These are phyloP conservation scores for Neonectria coccinea DNA, from an alignment of 2,329 filamentous ascomycete genomes.

Conservation along the genomic window DNA sequence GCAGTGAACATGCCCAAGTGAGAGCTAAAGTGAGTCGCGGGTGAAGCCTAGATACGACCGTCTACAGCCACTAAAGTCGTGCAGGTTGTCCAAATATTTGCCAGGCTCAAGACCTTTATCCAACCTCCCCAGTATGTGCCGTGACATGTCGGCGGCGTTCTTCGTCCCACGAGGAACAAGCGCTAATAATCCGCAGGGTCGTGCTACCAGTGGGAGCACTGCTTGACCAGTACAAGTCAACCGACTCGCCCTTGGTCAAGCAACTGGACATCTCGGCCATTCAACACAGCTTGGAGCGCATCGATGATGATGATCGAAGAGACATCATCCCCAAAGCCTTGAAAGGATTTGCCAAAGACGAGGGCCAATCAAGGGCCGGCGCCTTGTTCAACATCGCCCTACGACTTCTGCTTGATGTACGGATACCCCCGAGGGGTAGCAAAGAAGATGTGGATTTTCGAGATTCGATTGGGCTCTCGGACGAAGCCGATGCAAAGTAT, in stretches of 20 bases:
- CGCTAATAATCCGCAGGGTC: constrained; percentile 60
- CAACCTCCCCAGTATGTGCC: constrained; percentile 61
- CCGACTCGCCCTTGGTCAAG: constrained; percentile 78
- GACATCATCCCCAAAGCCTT: constrained; percentile 73
- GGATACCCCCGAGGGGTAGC: constrained; percentile 80
- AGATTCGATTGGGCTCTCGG: constrained; percentile 72
- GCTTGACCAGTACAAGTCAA: constrained; percentile 88
- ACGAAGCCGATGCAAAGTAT: constrained; percentile 76
- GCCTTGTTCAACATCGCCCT: constrained; percentile 87
- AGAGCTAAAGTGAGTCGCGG: constrained; percentile 73
- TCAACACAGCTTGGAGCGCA: constrained; percentile 76
- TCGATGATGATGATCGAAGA: constrained; percentile 70
- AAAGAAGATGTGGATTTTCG: constrained; percentile 81
- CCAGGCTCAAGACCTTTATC: constrained; percentile 66
- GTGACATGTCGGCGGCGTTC: background rate
- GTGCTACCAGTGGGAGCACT: constrained; percentile 86
- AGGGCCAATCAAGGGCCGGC: constrained; percentile 52
- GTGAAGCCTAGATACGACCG: background rate
- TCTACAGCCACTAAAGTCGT: constrained; percentile 11
- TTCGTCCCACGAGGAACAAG: background rate
- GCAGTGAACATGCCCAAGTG: constrained; percentile 82
- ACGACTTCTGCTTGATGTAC: constrained; percentile 77
- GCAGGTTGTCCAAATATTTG: constrained; percentile 63
- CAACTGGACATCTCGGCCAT: constrained; percentile 92
- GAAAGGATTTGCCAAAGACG: constrained; percentile 48